These are phyloP conservation scores for Senecio squalidus DNA, from an alignment of 140 eudicot genomes.

Conservation along the genomic window DNA sequence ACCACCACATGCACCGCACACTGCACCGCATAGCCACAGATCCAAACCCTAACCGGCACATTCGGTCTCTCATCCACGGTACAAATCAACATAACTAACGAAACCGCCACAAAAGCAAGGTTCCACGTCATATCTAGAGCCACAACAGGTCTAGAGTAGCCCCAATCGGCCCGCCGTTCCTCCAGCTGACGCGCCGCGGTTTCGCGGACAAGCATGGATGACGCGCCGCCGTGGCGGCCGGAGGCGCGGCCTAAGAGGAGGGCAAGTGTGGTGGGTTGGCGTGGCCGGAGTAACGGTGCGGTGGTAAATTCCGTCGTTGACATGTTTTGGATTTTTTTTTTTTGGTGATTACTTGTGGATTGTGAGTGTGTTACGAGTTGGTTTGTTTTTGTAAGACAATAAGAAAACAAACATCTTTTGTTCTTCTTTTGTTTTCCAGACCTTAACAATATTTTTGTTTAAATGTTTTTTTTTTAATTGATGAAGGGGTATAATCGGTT, in stretches of 20 bases:
- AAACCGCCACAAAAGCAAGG: constrained; percentile 58
- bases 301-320: constrained; percentile 24
- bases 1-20: constrained; percentile 77
- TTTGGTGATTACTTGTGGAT: background rate
- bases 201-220: constrained; percentile 78
- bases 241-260: constrained; percentile 61
- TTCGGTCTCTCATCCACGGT: constrained; percentile 53
- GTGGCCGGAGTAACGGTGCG: constrained; percentile 59
- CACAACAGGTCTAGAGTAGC: constrained; percentile 88
- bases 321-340: constrained; percentile 23
- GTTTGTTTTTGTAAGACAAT: too few relatives aligned
- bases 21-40: constrained; percentile 81
- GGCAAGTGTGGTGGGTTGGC: constrained; percentile 47
- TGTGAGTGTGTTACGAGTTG: too few relatives aligned
- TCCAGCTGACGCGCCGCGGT: constrained; percentile 94
- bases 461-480: too few relatives aligned
- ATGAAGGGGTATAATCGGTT: too few relatives aligned
- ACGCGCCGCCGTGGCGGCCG: constrained; percentile 49
- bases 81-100: constrained; percentile 54
- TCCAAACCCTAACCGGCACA: constrained; percentile 94
- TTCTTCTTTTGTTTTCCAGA: too few relatives aligned
- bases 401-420: too few relatives aligned
- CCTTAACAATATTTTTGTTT: too few relatives aligned
- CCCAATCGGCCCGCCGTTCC: constrained; percentile 93
- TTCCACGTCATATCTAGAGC: constrained; percentile 90